Evolutionary conservation across 2,329 filamentous ascomycete genomes (phyloP), one percentile per base, ranked within the genome.

Genomic region (Trichoderma semiorbis): DNA sequence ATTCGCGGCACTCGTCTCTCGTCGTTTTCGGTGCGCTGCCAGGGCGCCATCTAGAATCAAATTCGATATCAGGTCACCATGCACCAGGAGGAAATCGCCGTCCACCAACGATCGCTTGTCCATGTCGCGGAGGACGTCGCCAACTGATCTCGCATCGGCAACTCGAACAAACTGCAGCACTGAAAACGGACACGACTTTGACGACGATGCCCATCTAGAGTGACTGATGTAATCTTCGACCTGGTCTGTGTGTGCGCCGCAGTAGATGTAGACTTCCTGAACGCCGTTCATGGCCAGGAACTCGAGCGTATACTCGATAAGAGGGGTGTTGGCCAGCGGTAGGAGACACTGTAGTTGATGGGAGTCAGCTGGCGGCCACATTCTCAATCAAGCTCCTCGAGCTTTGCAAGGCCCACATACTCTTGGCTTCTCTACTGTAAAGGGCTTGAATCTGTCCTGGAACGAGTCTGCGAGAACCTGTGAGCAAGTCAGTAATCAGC

Each of bases 281-380:
- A 98, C 94, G 72, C 95, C 94, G 72, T 96, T 94, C 87, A 95
- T 95, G 75, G 94, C 94, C 1, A 99, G 90, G 78, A 97, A 98
- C 79, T 98, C 95, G 78, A 98, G 90, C 5, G 95, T 98, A 81
- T 99, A 98, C 82, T 99, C 96, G 83, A 99, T 97, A 74, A 99
- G 86, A 43, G 96, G 95, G 2, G 92, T 95, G 81, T 98, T 98
- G 73, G 94, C 96, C 73, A 99, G 87, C 12, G 95, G 94, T 7
- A 99, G 87, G 36, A 99, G 91, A 84, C 96, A 98, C 93, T 97
- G 78, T 34, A 43, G n/a, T 1, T 7, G 5, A 18, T 1, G 21
- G 21, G 16, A 58, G 58, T 72, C 30, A 72, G 65, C 50, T 65
- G 6, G 36, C 7, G 36, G 30, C 30, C 16, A 57, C 24, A 34